These are phyloP conservation scores for Candida boidinii DNA, from an alignment of 805 yeast genomes.

Conservation along the genomic window DNA sequence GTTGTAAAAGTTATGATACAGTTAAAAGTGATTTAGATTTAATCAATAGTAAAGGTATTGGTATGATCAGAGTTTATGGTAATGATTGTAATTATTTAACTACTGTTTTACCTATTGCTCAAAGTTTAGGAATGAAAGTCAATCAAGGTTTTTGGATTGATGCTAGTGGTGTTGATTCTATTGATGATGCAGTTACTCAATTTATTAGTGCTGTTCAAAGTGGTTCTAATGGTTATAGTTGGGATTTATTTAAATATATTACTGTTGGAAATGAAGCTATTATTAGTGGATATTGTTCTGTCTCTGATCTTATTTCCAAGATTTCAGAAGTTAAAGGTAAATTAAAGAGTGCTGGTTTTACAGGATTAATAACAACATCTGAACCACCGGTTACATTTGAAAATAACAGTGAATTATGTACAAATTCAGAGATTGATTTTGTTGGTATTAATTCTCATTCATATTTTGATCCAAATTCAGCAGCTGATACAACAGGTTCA, in stretches of 20 bases:
- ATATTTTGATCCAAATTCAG: conserved; percentile 58
- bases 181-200: conserved; percentile 48
- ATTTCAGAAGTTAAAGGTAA: conserved; percentile 53
- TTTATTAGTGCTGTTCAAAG: conserved; percentile 36
- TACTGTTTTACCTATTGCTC: conserved; percentile 56
- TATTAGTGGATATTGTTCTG: conserved; percentile 51
- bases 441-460: conserved; percentile 86
- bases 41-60: conserved; percentile 55
- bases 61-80: conserved; percentile 70
- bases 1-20: conserved; percentile 52
- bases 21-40: conserved; percentile 51
- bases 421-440: conserved; percentile 61
- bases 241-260: conserved; percentile 70
- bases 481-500: conserved; percentile 62
- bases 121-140: conserved; percentile 53
- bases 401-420: conserved; percentile 60
- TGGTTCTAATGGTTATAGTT: conserved; percentile 37
- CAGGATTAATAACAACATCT: conserved; percentile 71
- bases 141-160: conserved; percentile 87
- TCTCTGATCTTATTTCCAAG: conserved; percentile 52
- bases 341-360: conserved; percentile 62
- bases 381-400: conserved; percentile 81
- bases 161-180: conserved; percentile 55
- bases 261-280: conserved; percentile 90
- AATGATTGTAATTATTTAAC: conserved; percentile 71